Base-by-base conservation (phyloP, 192 early-diverging fungal genomes). In the Coemansia sp. region DNA sequence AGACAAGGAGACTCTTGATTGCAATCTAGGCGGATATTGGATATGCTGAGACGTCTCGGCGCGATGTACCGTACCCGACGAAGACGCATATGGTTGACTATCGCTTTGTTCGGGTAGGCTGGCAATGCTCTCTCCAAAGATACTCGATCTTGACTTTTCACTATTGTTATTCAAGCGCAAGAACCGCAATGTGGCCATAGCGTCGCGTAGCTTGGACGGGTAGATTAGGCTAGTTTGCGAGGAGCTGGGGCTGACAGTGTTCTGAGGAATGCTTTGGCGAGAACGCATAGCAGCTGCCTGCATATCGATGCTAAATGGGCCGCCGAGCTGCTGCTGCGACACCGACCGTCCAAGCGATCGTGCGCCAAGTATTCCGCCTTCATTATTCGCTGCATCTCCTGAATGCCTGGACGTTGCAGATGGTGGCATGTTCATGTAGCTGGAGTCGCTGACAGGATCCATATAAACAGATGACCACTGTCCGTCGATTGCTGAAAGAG, bases 121-220 rank as follows among this genome's bases (percentile, higher is more conserved):
- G 37, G 77, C 68, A 71, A 80, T 74, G 68, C 72, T 80, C 31
- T 80, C 77, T 7, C 53, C 69, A 6, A 72, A 62, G 13, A 58
- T 21, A 40, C 39, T 61, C 0, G 68, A 45, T 43, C 68, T 64
- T 6, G 72, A 49, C 43, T 66, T 75, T 53, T 81, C 78, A 51
- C 62, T 64, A 31, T 29, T 56, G 43, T 61, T n/a, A n/a, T n/a
- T 79, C 8, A 81, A 68, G 16, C 78, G 72, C 63, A 81, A 52
- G 42, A 81, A 68, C 43, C 72, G 68, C 55, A 81, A 63, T 28
- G 78, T 81, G 35, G 78, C 78, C 78, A 81, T 81, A 1, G 78
- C 78, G 39, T 81, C 78, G 69, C 78, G 78, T 43, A 81, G 69
- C 60, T 81, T 81, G 15, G 78, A 81, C 46, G 78, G 78, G 51